Base-by-base conservation (phyloP, 768 basidiomycete genomes). In the Tulasnella sp. region DNA sequence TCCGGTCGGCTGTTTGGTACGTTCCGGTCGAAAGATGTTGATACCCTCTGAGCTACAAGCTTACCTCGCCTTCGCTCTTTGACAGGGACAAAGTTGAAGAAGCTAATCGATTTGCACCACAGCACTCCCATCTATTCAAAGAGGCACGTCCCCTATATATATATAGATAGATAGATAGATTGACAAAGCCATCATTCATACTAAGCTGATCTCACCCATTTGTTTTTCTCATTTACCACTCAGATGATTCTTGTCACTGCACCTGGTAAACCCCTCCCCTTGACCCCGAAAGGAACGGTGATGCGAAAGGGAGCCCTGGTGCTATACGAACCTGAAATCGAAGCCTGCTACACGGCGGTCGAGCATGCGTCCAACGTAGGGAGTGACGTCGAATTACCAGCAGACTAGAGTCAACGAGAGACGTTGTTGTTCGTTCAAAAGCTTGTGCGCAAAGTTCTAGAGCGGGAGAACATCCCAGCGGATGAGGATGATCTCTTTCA, bases 401-500 rank as follows among this genome's bases (percentile, higher is more conserved):
- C 24, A 5, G 12, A 7, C 9, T 25, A 27, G 29, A 52, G 24
- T n/a, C 8, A 29, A 4, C 8, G 12, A 12, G n/a, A n/a, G 8
- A 29, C 27, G 9, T 58, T 15, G 7, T 7, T 7, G 34, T 38
- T 38, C 34, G 34, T 38, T 15, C 34, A 15, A 5, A 5, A 38
- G 34, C 5, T 38, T 38, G 34, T 38, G 15, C 7, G 7, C 5
- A 38, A 38, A 15, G 34, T 38, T 5, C 5, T 38, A 15, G 34
- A 38, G 15, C 34, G 34, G 34, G 34, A 38, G 5, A 15, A 38
- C 5, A 5, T 15, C 5, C 34, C 34, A 38, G 5, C 34, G 5
- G 60, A 63, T 1, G 72, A 70, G n/a, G 73, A 76, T 56, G 54
- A 77, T 25, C 75, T 76, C 61, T 21, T n/a, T 22, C 68, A 71